A percentile compares a stretch with the other conserved stretches of the same genome.
phyloP scores from a whole-genome alignment of 257 asterid genomes.

The Salvia miltiorrhiza region DNA sequence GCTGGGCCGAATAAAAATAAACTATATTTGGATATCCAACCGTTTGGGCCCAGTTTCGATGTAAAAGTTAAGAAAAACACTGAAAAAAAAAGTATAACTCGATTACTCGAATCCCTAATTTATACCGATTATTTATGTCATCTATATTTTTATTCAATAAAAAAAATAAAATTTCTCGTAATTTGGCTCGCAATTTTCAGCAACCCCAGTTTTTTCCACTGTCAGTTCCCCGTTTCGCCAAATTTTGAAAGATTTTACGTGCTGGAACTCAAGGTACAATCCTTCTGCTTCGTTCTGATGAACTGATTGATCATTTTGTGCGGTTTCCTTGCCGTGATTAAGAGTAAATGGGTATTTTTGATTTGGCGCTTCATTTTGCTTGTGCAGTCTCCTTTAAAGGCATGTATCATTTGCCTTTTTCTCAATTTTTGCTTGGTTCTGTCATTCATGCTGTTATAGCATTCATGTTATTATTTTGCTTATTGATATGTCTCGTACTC shows the following conservation, averaged over 20 bases:
- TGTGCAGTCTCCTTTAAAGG: neutral
- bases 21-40: neutral
- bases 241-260: neutral
- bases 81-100: neutral
- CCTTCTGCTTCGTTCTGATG: conserved; percentile 1
- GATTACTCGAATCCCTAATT: conserved; percentile 16
- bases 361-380: neutral
- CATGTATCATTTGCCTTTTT: neutral
- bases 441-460: neutral
- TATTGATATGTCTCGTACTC: conserved; percentile 3
- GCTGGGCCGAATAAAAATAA: neutral
- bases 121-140: neutral
- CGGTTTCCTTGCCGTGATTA: neutral
- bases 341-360: neutral
- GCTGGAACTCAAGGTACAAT: neutral
- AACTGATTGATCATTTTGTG: conserved; percentile 4
- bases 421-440: neutral
- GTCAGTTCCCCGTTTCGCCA: conserved; percentile 12
- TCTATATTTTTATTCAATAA: neutral
- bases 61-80: neutral
- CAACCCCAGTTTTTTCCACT: neutral
- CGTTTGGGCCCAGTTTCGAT: neutral
- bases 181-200: conserved; percentile 21
- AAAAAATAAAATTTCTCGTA: neutral
- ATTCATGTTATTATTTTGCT: conserved; percentile 10